These are phyloP conservation scores for Vitis labrusca DNA, from an alignment of 164 flowering plant species.

Conservation along the genomic window DNA sequence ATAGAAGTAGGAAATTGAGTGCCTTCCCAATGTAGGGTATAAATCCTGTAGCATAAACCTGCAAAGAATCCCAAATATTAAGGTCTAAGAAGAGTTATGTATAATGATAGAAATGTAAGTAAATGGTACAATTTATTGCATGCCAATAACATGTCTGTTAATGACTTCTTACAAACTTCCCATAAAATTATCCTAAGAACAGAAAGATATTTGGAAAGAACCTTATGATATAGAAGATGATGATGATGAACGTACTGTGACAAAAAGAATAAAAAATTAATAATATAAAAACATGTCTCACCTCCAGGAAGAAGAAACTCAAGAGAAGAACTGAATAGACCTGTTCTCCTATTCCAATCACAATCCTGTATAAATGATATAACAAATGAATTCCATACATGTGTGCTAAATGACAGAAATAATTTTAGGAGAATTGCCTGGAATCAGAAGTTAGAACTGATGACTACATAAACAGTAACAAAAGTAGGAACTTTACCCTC, in stretches of 20 bases:
- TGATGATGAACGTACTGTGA: too few species aligned
- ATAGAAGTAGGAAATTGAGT: slow-evolving; percentile 77
- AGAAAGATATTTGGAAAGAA: slow-evolving; percentile 2
- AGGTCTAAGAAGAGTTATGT: too few species aligned
- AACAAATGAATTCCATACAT: background rate
- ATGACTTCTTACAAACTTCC: too few species aligned
- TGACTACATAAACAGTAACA: background rate
- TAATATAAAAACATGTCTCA: slow-evolving; percentile 16
- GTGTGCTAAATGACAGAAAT: background rate
- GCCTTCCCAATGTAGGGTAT: slow-evolving; percentile 81
- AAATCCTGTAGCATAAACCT: slow-evolving; percentile 78
- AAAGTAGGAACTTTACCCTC: slow-evolving; percentile 51
- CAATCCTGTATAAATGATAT: slow-evolving; percentile 41
- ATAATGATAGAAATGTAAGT: too few species aligned
- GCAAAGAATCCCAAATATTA: slow-evolving; percentile 18
- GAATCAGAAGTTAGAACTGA: background rate
- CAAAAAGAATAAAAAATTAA: background rate
- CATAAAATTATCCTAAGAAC: background rate
- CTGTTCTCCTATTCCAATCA: slow-evolving; percentile 82
- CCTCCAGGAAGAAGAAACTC: slow-evolving; percentile 83
- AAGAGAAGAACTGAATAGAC: slow-evolving; percentile 70
- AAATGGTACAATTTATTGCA: too few species aligned
- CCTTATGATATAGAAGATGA: background rate
- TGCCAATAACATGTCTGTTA: slow-evolving; percentile 5
- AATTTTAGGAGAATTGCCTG: slow-evolving; percentile 1